Evolutionary conservation across 2,329 filamentous ascomycete species (phyloP).

Genomic region (Penicillium sp.): DNA sequence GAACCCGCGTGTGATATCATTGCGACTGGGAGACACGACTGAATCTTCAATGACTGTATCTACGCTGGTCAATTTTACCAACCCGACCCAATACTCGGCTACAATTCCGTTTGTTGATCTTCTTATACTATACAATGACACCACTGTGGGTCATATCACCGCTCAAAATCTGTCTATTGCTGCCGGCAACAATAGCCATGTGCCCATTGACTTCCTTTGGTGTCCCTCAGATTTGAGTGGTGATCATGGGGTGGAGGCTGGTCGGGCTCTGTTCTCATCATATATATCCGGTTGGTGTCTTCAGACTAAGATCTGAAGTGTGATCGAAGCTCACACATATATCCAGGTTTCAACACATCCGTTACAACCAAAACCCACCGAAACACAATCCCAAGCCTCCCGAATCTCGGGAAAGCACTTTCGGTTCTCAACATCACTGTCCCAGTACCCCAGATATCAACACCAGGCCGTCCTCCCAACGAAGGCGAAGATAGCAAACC

Average conservation of each 20-base stretch:
- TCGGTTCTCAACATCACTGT: slow-evolving; percentile 71
- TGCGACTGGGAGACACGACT: slow-evolving; percentile 73
- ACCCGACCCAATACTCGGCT: slow-evolving; percentile 85
- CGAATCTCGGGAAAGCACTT: slow-evolving; percentile 70
- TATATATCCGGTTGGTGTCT: slow-evolving; percentile 70
- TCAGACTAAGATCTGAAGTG: neutral
- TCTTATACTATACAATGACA: slow-evolving; percentile 71
- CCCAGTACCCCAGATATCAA: slow-evolving; percentile 66
- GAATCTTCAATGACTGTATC: slow-evolving; percentile 69
- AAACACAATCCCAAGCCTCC: slow-evolving; percentile 71
- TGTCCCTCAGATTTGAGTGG: slow-evolving; percentile 67
- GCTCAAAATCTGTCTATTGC: slow-evolving; percentile 64
- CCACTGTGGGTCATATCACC: slow-evolving; percentile 73
- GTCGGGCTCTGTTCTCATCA: slow-evolving; percentile 74
- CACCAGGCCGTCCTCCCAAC: slow-evolving; percentile 52
- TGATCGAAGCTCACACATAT: slow-evolving; percentile 7
- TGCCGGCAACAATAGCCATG: slow-evolving; percentile 70
- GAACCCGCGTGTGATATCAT: slow-evolving; percentile 66
- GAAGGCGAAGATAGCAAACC: slow-evolving; percentile 48
- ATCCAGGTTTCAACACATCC: slow-evolving; percentile 72
- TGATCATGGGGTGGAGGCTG: slow-evolving; percentile 60
- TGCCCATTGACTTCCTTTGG: slow-evolving; percentile 72
- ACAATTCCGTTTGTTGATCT: slow-evolving; percentile 78
- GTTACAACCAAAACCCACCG: slow-evolving; percentile 72
- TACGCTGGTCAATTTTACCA: slow-evolving; percentile 78